Evolutionary conservation across 2,329 filamentous ascomycete genomes (phyloP).

Genomic region (Pseudogymnoascus sp.): DNA sequence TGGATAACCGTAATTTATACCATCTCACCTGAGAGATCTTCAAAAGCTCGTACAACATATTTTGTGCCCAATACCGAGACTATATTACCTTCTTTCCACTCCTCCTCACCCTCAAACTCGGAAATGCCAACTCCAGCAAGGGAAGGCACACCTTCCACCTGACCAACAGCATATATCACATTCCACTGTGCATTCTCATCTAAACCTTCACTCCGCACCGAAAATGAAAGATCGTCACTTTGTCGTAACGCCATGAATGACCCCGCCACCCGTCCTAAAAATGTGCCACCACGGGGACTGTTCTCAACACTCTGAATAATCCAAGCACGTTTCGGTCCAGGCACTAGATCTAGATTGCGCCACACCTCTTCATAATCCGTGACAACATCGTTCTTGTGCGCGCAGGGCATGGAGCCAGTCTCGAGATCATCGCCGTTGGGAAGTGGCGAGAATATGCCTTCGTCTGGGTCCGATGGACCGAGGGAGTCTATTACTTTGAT

Average conservation of each 20-base stretch:
- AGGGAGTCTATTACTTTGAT: constrained; percentile 34
- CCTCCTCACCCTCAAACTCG: constrained; percentile 12
- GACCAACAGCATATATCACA: constrained; percentile 15
- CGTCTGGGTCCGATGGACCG: constrained; percentile 28
- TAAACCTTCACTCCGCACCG: constrained; percentile 17
- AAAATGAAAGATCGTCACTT: constrained; percentile 11
- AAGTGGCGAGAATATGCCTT: constrained; percentile 31
- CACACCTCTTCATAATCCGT: constrained; percentile 22
- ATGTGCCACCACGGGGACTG: constrained; percentile 7
- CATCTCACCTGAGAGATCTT: background rate
- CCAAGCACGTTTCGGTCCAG: constrained; percentile 14
- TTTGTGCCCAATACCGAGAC: constrained; percentile 12
- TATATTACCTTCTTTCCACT: constrained; percentile 14
- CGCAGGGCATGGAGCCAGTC: constrained; percentile 32
- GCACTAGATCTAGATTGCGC: constrained; percentile 11
- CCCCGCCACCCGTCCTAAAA: constrained; percentile 16
- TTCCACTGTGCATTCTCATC: constrained; percentile 13
- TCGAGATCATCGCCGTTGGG: constrained; percentile 36
- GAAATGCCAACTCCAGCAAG: background rate
- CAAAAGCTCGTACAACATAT: constrained; percentile 15
- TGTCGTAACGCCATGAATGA: constrained; percentile 16
- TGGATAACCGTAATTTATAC: background rate
- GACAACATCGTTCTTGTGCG: constrained; percentile 28
- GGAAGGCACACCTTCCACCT: constrained; percentile 13
- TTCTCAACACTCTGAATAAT: constrained; percentile 15